Evolutionary conservation across 495 filamentous ascomycete species (phyloP), one percentile per base, ranked within the genome.

Genomic region (Annulohypoxylon stygium): DNA sequence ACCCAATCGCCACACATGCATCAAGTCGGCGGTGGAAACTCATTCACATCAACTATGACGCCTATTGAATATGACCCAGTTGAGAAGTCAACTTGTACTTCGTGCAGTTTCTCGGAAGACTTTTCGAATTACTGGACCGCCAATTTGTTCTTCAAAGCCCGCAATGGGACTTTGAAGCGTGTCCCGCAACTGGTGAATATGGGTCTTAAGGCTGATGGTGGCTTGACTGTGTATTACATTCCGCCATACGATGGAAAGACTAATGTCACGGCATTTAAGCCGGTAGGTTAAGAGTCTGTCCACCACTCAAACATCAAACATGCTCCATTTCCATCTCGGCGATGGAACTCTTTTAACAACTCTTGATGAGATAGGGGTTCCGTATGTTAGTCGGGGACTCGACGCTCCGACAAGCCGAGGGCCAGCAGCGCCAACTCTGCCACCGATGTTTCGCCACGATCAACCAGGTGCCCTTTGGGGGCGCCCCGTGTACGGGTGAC

Each of bases 311-410:
- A 9, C 3, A 0, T 20, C 26, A 10, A 60, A 5, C 25, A 39
- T 45, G 10, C 36, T 48, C 10, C 14, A 16, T 11, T 30, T 14
- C 20, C 9, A 11, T 11, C 30, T 20, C 23, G n/a, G 18, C 1
- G 11, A 9, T 12, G 6, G 33, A 3, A 25, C 16, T 34, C 61
- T 71, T 18, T 23, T 23, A 23, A 71, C 11, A 47, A 5, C 5
- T 14, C 34, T 2, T 20, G 47, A 23, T 58, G 8, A 8, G 3
- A 33, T 58, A 76, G 75, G 90, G 88, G 26, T 91, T 93, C 78
- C 92, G 91, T 68, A 94, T 95, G 90, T 71, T 94, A 14, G 86
- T 90, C 47, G 93, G 93, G 41, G 83, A 91, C 75, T 83, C 90
- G 0, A 79, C 71, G 62, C 80, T 86, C 39, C 86, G 88, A 43